Evolutionary conservation across 768 basidiomycete species (phyloP), one percentile per base, ranked within the genome.

Genomic region (Boletus huronensis): DNA sequence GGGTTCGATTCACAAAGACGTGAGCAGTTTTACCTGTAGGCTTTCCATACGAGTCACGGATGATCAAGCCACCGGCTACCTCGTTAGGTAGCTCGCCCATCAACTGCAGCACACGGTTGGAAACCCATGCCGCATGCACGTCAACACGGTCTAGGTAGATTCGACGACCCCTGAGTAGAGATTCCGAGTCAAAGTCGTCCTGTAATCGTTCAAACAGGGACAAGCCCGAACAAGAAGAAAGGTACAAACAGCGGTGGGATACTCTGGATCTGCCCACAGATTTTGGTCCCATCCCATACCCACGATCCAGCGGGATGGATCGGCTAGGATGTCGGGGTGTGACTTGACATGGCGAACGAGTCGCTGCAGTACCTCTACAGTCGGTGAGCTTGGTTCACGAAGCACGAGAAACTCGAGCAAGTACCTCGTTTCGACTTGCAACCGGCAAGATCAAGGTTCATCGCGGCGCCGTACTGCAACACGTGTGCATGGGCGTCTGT

Each of bases 281-380:
- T 88, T 96, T 70, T 98, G 93, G 64, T 98, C 91, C 94, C 95
- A 98, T 5, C 95, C 95, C 75, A 88, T 81, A 11, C 93, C 94
- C 60, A 85, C 75, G 39, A 97, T 81, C 91, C 92, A 97, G 6
- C 64, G 72, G 3, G 77, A 72, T 3, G 71, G 74, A 62, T 89
- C 79, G 3, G 77, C 65, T 1, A 73, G 66, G 6, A 87, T 66
- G 36, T 83, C 82, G 0, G 87, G 82, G 49, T 83, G 81, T 1
- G 76, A 68, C 5, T 73, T 63, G 52, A 93, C 79, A 57, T 87
- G 85, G 1, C 69, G 58, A 52, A 83, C 83, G 32, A 93, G 72
- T 1, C 78, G 75, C 4, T 79, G 74, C 14, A 90, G 68, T 11
- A 91, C 77, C 48, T 91, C 91, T 88, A 43, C 1, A 25, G 14